Evolutionary conservation across 805 yeast species (phyloP).

Genomic region (Hanseniaspora lindneri): DNA sequence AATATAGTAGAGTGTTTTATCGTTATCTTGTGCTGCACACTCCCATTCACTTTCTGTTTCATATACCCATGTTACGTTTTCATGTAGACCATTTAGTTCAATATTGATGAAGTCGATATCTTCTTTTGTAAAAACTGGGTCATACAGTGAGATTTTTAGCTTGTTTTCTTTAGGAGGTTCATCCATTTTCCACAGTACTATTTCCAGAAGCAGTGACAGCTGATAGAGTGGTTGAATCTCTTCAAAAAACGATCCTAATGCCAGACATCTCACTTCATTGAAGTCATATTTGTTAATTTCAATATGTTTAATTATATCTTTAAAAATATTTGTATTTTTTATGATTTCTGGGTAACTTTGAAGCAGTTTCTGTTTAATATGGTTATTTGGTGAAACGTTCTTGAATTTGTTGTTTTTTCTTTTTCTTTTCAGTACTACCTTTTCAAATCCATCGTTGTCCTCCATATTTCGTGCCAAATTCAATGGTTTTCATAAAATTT

Average conservation of each 20-base stretch:
- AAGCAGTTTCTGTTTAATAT: slow-evolving; percentile 15
- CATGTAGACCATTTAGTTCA: slow-evolving; percentile 17
- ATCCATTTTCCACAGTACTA: slow-evolving; percentile 22
- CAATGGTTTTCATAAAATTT: no score
- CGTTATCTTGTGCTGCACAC: slow-evolving; percentile 14
- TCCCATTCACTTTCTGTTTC: slow-evolving; percentile 22
- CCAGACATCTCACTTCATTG: slow-evolving; percentile 47
- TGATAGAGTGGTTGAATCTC: slow-evolving; percentile 55
- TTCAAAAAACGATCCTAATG: slow-evolving; percentile 54
- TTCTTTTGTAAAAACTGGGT: slow-evolving; percentile 45
- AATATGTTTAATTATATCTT: slow-evolving; percentile 22
- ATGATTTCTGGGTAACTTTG: slow-evolving; percentile 21
- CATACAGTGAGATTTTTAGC: slow-evolving; percentile 39
- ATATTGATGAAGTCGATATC: slow-evolving; percentile 34
- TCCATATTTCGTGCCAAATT: neutral
- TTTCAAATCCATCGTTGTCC: slow-evolving; percentile 12
- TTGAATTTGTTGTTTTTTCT: neutral
- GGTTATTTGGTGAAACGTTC: neutral
- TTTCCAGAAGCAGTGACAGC: slow-evolving; percentile 42
- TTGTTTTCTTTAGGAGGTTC: neutral
- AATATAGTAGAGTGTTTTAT: slow-evolving; percentile 40
- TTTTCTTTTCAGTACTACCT: slow-evolving; percentile 3
- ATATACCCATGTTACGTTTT: slow-evolving; percentile 22
- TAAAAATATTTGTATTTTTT: slow-evolving; percentile 25
- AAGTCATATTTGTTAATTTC: slow-evolving; percentile 16